phyloP scores from a whole-genome alignment of 1,284 basidiomycete species.

The Pyrrhoderma noxium region DNA sequence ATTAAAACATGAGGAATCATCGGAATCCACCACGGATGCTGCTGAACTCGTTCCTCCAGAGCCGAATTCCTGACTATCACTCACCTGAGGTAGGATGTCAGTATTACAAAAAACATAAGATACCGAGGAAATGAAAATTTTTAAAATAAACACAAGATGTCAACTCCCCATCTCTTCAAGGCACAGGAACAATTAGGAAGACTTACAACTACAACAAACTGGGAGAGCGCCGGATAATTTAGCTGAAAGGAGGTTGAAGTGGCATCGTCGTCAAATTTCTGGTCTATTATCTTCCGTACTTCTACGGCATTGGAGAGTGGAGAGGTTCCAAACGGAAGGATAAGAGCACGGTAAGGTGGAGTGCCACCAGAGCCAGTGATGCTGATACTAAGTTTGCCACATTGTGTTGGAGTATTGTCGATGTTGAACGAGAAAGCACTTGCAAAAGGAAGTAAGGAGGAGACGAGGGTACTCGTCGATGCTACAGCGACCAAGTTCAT shows the following conservation, averaged over 20 bases:
- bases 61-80: slow-evolving; percentile 62
- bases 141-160: not conserved
- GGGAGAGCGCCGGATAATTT: slow-evolving; percentile 57
- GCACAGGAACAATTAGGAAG: slow-evolving; percentile 7
- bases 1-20: slow-evolving; percentile 51
- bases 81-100: slow-evolving; percentile 41
- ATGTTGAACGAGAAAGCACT: slow-evolving; percentile 58
- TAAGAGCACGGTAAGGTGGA: slow-evolving; percentile 58
- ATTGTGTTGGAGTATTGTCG: slow-evolving; percentile 50
- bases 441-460: no score
- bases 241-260: slow-evolving; percentile 48
- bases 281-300: slow-evolving; percentile 51
- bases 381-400: slow-evolving; percentile 48
- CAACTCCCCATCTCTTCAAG: not conserved
- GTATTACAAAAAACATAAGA: slow-evolving; percentile 6
- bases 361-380: slow-evolving; percentile 45
- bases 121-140: not conserved
- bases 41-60: slow-evolving; percentile 67
- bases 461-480: no score
- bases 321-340: slow-evolving; percentile 58
- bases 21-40: slow-evolving; percentile 44
- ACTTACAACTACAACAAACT: slow-evolving; percentile 71
- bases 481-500: no score
- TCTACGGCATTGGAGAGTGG: slow-evolving; percentile 56
- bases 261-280: slow-evolving; percentile 39